Evolutionary conservation across 441 rosid species (phyloP).

Genomic region (Pelargonium cotyledonis): DNA sequence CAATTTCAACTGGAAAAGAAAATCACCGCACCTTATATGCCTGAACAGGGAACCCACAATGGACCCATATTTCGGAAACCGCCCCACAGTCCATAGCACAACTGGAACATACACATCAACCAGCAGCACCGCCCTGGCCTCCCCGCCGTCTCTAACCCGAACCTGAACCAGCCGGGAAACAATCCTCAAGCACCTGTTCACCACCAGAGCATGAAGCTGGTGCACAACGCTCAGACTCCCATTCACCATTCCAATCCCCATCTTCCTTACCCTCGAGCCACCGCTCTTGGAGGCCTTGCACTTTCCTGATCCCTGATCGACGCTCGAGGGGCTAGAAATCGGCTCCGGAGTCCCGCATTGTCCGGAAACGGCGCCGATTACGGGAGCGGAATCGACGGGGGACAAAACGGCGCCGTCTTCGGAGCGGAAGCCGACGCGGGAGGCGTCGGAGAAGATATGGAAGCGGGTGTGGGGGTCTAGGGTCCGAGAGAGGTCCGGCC

Average conservation of each 20-base stretch:
- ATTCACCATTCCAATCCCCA: slow-evolving; percentile 56
- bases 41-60: slow-evolving; percentile 58
- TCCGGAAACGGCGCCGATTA: not conserved
- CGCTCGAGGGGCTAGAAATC: too few relatives aligned
- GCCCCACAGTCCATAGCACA: slow-evolving; percentile 73
- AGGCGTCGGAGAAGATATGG: slow-evolving; percentile 33
- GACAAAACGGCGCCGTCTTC: slow-evolving; percentile 40
- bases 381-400: slow-evolving; percentile 12
- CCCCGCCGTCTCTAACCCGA: slow-evolving; percentile 28
- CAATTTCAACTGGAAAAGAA: not conserved
- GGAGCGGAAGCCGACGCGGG: slow-evolving; percentile 38
- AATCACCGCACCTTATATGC: slow-evolving; percentile 55
- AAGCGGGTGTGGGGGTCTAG: slow-evolving; percentile 38
- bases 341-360: too few relatives aligned
- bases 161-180: slow-evolving; percentile 35
- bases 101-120: slow-evolving; percentile 68
- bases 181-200: slow-evolving; percentile 49
- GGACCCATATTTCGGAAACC: slow-evolving; percentile 54
- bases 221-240: slow-evolving; percentile 74
- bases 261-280: slow-evolving; percentile 25
- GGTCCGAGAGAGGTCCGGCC: slow-evolving; percentile 2
- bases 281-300: slow-evolving; percentile 5
- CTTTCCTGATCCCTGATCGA: not conserved
- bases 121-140: slow-evolving; percentile 51
- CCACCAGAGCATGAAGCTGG: slow-evolving; percentile 51